phyloP scores from a whole-genome alignment of 345 rosid species.

The Geranium rotundifolium region DNA sequence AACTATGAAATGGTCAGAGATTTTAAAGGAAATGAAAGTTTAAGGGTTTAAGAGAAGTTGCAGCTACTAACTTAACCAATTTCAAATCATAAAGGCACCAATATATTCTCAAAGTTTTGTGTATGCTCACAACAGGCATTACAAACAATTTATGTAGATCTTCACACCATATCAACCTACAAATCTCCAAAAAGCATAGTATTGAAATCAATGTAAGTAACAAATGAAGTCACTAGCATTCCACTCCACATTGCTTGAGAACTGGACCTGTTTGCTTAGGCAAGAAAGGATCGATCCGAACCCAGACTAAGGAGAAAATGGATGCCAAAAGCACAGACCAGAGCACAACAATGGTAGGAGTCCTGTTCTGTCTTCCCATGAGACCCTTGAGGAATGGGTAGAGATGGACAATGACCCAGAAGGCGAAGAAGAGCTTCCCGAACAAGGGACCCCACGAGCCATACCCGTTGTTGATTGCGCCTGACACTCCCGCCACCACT shows the following conservation, averaged over 20 bases:
- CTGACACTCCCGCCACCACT: conserved; percentile 82
- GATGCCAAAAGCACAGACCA: conserved; percentile 89
- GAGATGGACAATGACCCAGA: conserved; percentile 93
- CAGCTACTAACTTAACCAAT: too few species aligned
- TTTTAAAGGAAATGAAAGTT: too few species aligned
- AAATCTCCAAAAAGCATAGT: neutral
- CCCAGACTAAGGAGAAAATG: conserved; percentile 89
- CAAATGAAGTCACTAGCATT: conserved; percentile 33
- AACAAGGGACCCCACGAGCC: conserved; percentile 88
- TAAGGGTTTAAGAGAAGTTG: too few species aligned
- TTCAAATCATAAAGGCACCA: neutral
- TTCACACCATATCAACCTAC: neutral
- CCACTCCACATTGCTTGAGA: conserved; percentile 89
- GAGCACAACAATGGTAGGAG: conserved; percentile 84
- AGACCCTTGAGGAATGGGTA: conserved; percentile 95
- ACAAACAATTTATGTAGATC: neutral
- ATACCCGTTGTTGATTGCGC: conserved; percentile 78
- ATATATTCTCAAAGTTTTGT: too few species aligned
- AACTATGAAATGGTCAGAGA: too few species aligned
- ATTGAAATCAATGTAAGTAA: neutral
- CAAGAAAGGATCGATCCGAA: conserved; percentile 89
- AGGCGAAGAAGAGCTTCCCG: conserved; percentile 82
- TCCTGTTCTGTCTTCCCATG: conserved; percentile 88
- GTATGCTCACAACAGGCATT: neutral
- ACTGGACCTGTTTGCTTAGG: conserved; percentile 83